Conservation (phyloP, 371 early-diverging fungal genomes). For the Batrachochytrium dendrobatidis region DNA sequence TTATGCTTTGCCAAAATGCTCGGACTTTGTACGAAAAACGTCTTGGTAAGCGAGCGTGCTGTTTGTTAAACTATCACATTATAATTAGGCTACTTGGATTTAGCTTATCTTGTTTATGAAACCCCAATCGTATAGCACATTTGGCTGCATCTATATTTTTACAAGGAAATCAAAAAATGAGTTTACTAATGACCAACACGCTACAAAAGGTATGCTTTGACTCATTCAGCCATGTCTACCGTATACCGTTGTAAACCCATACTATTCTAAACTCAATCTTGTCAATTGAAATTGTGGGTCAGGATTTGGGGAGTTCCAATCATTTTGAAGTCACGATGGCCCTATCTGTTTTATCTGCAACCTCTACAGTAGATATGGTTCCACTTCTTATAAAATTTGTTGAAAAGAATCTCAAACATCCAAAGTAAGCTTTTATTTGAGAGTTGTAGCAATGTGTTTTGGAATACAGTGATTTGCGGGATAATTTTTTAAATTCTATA, state of each 20-base stretch:
- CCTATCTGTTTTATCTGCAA: slow-evolving; percentile 20
- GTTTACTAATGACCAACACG: slow-evolving; percentile 48
- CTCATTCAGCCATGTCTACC: neutral
- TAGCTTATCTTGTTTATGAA: no score
- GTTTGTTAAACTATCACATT: no score
- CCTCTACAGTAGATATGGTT: slow-evolving; percentile 33
- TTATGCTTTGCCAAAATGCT: slow-evolving; percentile 48
- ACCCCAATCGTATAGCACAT: no score
- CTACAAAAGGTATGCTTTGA: slow-evolving; percentile 32
- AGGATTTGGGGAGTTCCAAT: neutral
- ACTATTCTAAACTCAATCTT: no score
- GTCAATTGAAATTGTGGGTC: neutral
- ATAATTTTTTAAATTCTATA: neutral
- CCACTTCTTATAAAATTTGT: slow-evolving; percentile 38
- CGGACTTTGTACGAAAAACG: slow-evolving; percentile 37
- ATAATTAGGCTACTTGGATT: no score
- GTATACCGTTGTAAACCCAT: neutral
- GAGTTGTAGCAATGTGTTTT: neutral
- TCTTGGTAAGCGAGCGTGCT: slow-evolving; percentile 35
- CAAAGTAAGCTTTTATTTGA: slow-evolving; percentile 16
- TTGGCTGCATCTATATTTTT: slow-evolving; percentile 42
- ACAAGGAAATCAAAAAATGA: slow-evolving; percentile 32
- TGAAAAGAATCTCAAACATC: slow-evolving; percentile 37
- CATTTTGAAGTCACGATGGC: neutral
- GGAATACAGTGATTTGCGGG: neutral